Evolutionary conservation across 1,284 basidiomycete species (phyloP).

Genomic region (Ceratobasidium sp.): DNA sequence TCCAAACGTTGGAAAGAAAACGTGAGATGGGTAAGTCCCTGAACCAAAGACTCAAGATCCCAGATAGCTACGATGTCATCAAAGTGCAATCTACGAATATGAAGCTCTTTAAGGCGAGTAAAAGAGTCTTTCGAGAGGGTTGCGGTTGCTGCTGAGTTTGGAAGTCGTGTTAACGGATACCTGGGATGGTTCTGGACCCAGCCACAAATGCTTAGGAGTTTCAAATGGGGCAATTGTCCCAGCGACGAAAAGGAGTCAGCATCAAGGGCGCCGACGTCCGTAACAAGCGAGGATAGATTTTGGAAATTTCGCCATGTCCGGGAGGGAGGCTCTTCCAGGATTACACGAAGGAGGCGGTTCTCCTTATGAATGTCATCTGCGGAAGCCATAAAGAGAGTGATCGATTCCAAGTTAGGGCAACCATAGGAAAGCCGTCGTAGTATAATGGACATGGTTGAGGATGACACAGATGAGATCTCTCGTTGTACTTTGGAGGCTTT

Average conservation of each 20-base stretch:
- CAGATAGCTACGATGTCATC: no score
- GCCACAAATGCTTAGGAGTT: not conserved
- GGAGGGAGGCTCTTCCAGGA: not conserved
- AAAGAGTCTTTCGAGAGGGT: not conserved
- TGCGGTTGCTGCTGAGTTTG: not conserved
- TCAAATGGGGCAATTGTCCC: not conserved
- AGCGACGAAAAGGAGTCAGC: not conserved
- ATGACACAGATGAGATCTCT: not conserved
- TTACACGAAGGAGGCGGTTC: not conserved
- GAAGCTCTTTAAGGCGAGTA: not conserved
- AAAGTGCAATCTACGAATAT: not conserved
- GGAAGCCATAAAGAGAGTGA: not conserved
- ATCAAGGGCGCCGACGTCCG: not conserved
- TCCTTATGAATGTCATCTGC: not conserved
- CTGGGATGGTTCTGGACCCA: not conserved
- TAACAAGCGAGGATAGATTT: not conserved
- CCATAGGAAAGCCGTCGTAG: not conserved
- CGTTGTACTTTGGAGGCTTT: not conserved
- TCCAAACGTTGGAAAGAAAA: no score
- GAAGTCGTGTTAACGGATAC: not conserved
- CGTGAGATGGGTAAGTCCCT: no score
- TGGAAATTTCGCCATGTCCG: not conserved
- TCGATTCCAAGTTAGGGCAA: not conserved
- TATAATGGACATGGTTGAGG: not conserved
- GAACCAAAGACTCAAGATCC: no score